Base-by-base conservation (phyloP, 2,329 filamentous ascomycete genomes). In the Exophiala bonariae region DNA sequence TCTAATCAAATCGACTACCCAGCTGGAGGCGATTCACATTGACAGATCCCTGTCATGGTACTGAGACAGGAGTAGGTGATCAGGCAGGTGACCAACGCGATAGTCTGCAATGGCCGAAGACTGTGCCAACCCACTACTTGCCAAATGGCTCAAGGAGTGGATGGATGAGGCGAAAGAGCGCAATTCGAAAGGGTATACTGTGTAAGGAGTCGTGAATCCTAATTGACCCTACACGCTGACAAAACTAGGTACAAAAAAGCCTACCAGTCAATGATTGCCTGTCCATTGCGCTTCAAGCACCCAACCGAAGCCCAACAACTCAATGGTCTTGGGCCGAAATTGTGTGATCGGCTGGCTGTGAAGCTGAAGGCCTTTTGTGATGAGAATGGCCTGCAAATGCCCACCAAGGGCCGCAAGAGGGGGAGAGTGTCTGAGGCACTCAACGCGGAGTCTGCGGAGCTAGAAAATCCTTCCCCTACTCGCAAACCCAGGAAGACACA, bases 61-160 rank as follows among this genome's bases (percentile, higher is more conserved):
- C n/a, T n/a, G n/a, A n/a, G n/a, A n/a, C n/a, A n/a, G n/a, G n/a
- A n/a, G n/a, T n/a, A n/a, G n/a, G n/a, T n/a, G n/a, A n/a, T n/a
- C n/a, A n/a, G n/a, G n/a, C n/a, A n/a, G n/a, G n/a, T n/a, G n/a
- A n/a, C n/a, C n/a, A n/a, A n/a, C n/a, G n/a, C n/a, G n/a, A n/a
- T n/a, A n/a, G n/a, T n/a, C n/a, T n/a, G 41, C 19, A 22, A 70
- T 69, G 67, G 60, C 61, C 10, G 66, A 71, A 40, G 58, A 61
- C 11, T 84, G 80, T 55, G 78, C 82, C 13, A 93, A 93, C 59
- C 83, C 87, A 4, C 74, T 88, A 32, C 75, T 89, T 7, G 75
- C 91, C 9, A 70, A 71, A 55, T 91, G 86, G 82, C 81, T 91
- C 41, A 84, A 87, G 61, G 86, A 90, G 71, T 89, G 85, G 85